These are phyloP conservation scores for Skeletonema marinoi DNA, from an alignment of 108 stramenopile species.

Conservation along the genomic window DNA sequence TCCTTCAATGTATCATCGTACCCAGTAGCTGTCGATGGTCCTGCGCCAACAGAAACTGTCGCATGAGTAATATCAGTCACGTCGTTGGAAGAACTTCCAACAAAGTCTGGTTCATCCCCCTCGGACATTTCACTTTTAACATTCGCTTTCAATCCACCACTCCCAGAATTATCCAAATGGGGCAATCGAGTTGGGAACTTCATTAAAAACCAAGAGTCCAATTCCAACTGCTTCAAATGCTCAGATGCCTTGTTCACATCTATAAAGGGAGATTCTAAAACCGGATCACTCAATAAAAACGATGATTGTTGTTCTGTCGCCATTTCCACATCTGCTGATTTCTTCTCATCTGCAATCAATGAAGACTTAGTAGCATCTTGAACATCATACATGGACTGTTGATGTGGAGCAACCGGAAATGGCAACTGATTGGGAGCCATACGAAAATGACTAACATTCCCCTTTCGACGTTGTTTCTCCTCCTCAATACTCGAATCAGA, in stretches of 20 bases:
- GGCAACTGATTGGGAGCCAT: conserved; percentile 49
- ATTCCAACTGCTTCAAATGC: conserved; percentile 11
- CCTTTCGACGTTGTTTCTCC: not conserved
- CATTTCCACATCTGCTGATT: conserved; percentile 16
- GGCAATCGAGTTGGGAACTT: conserved; percentile 54
- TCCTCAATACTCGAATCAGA: conserved; percentile 82
- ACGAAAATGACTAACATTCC: not conserved
- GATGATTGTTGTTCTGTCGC: conserved; percentile 5
- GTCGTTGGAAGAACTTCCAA: conserved; percentile 13
- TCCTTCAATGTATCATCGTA: conserved; percentile 74
- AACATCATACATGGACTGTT: conserved; percentile 39
- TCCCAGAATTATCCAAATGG: conserved; percentile 31
- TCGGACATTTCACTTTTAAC: conserved; percentile 37
- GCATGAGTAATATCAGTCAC: not conserved
- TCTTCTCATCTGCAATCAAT: conserved; percentile 28
- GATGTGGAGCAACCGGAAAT: conserved; percentile 46
- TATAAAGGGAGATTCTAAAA: conserved; percentile 49
- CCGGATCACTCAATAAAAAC: conserved; percentile 31
- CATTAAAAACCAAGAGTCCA: conserved; percentile 49
- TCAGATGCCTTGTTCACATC: conserved; percentile 21
- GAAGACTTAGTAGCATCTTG: conserved; percentile 14
- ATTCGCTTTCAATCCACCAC: not conserved
- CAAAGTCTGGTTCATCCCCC: conserved; percentile 24
- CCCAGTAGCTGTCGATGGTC: conserved; percentile 8
- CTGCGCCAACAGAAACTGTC: not conserved